These are phyloP conservation scores for Gyromitra esculenta DNA, from an alignment of 2,329 filamentous ascomycete genomes.

Conservation along the genomic window DNA sequence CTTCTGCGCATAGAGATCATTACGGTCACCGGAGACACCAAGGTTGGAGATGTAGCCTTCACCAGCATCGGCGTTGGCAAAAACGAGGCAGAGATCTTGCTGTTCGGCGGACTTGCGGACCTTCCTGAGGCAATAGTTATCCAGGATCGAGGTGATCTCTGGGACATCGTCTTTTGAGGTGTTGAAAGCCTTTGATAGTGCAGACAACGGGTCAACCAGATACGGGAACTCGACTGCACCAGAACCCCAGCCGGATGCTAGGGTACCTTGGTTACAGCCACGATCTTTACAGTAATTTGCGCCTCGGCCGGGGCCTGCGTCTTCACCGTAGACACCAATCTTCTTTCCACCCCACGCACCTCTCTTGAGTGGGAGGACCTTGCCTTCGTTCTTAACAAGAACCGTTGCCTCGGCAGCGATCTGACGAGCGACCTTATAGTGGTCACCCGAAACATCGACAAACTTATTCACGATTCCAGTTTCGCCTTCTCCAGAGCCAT, in stretches of 20 bases:
- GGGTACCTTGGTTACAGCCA: conserved; percentile 84
- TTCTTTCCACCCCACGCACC: conserved; percentile 65
- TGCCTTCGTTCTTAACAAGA: conserved; percentile 78
- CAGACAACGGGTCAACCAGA: conserved; percentile 76
- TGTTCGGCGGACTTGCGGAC: conserved; percentile 65
- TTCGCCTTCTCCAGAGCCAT: conserved; percentile 69
- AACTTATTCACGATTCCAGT: conserved; percentile 78
- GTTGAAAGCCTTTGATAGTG: conserved; percentile 65
- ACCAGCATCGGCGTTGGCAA: conserved; percentile 83
- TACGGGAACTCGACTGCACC: conserved; percentile 87
- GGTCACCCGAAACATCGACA: conserved; percentile 75
- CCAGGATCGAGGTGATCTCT: conserved; percentile 70
- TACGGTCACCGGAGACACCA: conserved; percentile 80
- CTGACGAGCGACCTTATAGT: conserved; percentile 76
- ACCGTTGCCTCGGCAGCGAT: conserved; percentile 84
- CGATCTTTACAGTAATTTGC: conserved; percentile 81
- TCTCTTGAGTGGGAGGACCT: conserved; percentile 68
- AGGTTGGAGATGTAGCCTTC: conserved; percentile 76
- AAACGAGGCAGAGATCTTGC: conserved; percentile 84
- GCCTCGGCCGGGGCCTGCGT: conserved; percentile 72
- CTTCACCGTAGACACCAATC: conserved; percentile 79
- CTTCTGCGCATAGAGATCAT: conserved; percentile 78
- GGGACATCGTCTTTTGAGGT: conserved; percentile 66
- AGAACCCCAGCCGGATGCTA: conserved; percentile 88
- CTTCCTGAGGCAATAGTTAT: conserved; percentile 61